Evolutionary conservation across 179 eudicot genomes (phyloP).

Genomic region (Camellia oleifera): DNA sequence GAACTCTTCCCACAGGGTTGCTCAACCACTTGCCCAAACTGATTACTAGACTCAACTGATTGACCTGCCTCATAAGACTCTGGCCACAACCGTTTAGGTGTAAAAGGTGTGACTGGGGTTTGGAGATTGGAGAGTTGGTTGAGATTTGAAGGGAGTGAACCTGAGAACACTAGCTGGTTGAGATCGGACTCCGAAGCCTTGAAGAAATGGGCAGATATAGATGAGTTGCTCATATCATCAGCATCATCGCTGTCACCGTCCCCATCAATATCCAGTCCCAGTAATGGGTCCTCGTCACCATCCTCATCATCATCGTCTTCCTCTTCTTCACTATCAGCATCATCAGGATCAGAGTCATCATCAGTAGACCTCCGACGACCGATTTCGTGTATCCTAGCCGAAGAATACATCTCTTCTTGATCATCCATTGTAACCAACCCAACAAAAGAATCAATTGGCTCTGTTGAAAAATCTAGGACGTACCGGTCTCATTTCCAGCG

Average conservation of each 20-base stretch:
- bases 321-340: slow-evolving; percentile 77
- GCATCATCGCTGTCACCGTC: slow-evolving; percentile 73
- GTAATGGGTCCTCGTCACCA: slow-evolving; percentile 31
- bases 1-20: too few species aligned
- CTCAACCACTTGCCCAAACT: too few species aligned
- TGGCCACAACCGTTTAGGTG: too few species aligned
- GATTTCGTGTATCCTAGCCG: slow-evolving; percentile 84
- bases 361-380: slow-evolving; percentile 87
- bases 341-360: slow-evolving; percentile 96
- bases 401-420: slow-evolving; percentile 80
- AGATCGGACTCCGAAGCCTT: too few species aligned
- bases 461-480: slow-evolving; percentile 80
- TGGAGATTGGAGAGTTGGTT: too few species aligned
- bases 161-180: too few species aligned
- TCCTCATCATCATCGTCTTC: slow-evolving; percentile 75
- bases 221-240: slow-evolving; percentile 45
- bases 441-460: slow-evolving; percentile 80
- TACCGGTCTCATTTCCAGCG: slow-evolving; percentile 98
- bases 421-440: slow-evolving; percentile 91
- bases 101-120: too few species aligned
- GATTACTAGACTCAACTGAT: too few species aligned
- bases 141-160: too few species aligned
- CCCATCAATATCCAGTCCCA: slow-evolving; percentile 43
- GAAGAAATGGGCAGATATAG: too few species aligned
- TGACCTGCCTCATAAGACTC: too few species aligned